A percentile compares a stretch with the other conserved stretches of the same genome.
Conservation (phyloP, 1,284 basidiomycete species). For the Sanghuangporus baumii region DNA sequence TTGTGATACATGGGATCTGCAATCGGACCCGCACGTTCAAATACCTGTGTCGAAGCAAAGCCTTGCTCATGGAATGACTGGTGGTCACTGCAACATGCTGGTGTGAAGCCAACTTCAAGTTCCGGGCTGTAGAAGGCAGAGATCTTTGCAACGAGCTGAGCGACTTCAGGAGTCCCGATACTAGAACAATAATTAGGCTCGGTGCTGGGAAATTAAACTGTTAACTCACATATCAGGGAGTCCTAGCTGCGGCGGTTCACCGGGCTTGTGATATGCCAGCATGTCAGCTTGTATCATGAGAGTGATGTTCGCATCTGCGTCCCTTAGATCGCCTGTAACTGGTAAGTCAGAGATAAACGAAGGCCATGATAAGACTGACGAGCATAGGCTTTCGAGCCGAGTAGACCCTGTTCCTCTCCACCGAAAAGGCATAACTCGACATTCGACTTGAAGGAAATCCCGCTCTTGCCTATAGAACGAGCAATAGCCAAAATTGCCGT, state of each 20-base stretch:
- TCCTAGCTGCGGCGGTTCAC: conserved; percentile 76
- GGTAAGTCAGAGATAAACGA: background rate
- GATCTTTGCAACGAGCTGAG: conserved; percentile 67
- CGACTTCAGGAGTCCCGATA: conserved; percentile 73
- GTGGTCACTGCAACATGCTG: conserved; percentile 85
- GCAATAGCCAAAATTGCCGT: conserved; percentile 74
- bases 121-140: conserved; percentile 78
- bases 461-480: conserved; percentile 55
- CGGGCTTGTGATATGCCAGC: conserved; percentile 71
- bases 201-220: background rate
- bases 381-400: conserved; percentile 63
- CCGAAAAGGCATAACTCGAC: conserved; percentile 68
- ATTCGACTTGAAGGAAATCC: conserved; percentile 59
- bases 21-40: conserved; percentile 79
- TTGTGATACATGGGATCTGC: conserved; percentile 85
- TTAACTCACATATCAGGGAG: conserved; percentile 42
- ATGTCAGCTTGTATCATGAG: conserved; percentile 88
- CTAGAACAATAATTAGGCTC: conserved; percentile 32
- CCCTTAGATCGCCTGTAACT: conserved; percentile 46
- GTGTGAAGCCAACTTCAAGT: conserved; percentile 69
- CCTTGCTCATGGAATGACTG: conserved; percentile 81
- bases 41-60: conserved; percentile 77
- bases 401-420: conserved; percentile 67
- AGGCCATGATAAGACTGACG: conserved; percentile 34
- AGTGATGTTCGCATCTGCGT: conserved; percentile 58